These are phyloP conservation scores for Tirmania nivea DNA, from an alignment of 495 filamentous ascomycete genomes.

Conservation along the genomic window DNA sequence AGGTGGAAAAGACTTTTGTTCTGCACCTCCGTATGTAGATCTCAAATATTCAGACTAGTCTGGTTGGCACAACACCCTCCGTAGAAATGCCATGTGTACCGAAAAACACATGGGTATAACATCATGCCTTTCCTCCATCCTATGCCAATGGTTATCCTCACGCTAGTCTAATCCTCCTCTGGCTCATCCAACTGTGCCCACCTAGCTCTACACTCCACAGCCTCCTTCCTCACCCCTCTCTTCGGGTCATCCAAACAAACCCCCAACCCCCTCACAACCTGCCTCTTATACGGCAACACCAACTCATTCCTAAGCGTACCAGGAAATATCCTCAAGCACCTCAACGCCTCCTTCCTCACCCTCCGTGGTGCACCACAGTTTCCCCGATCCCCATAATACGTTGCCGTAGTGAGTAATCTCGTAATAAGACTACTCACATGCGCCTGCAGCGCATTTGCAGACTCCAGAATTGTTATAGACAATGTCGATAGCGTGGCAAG, in stretches of 20 bases:
- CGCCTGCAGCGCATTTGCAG: conserved; percentile 32
- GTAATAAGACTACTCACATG: conserved; percentile 38
- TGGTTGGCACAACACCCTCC: too few species aligned
- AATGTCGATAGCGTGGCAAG: conserved; percentile 41
- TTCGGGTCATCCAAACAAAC: conserved; percentile 42
- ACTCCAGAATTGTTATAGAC: conserved; percentile 35
- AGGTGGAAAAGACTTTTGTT: too few species aligned
- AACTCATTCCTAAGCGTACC: conserved; percentile 24
- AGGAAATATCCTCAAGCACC: conserved; percentile 36
- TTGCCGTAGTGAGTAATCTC: conserved; percentile 30
- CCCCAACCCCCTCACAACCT: conserved; percentile 33
- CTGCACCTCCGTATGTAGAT: too few species aligned
- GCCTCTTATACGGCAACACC: conserved; percentile 35
- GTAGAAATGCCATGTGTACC: too few species aligned
- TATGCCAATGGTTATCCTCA: too few species aligned
- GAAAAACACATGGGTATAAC: too few species aligned
- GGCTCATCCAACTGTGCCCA: conserved; percentile 48
- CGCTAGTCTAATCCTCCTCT: conserved; percentile 21
- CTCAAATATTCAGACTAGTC: too few species aligned
- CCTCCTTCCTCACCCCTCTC: conserved; percentile 41
- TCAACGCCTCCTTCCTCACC: conserved; percentile 32
- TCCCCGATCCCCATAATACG: conserved; percentile 6
- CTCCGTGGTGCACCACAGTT: conserved; percentile 19
- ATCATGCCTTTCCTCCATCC: too few species aligned
- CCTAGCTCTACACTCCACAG: conserved; percentile 42